A percentile compares a stretch with the other conserved stretches of the same genome.
Evolutionary conservation across 176 grass and related monocot genomes (phyloP).

Genomic region (Phyllostachys edulis): DNA sequence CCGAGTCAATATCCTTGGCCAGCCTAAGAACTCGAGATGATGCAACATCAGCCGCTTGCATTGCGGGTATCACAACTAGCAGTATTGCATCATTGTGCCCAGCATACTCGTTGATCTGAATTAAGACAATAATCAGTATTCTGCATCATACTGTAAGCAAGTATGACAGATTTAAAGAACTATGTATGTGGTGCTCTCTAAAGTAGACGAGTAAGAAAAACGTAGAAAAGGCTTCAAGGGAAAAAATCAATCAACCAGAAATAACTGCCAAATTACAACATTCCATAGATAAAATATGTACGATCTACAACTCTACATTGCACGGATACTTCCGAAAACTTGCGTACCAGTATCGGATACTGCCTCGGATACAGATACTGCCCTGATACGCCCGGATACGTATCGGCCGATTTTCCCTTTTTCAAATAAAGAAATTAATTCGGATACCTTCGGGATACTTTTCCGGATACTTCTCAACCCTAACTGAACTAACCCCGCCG

Average conservation of each 20-base stretch:
- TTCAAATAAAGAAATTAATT: no score
- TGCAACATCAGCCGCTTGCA: slow-evolving; percentile 79
- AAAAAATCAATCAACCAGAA: neutral
- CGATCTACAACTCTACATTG: neutral
- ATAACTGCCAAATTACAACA: neutral
- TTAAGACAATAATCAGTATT: slow-evolving; percentile 29
- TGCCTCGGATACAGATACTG: no score
- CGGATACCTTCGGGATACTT: no score
- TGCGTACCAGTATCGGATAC: no score
- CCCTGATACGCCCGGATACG: no score
- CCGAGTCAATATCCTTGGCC: slow-evolving; percentile 89
- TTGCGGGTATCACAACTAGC: slow-evolving; percentile 78
- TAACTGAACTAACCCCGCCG: no score
- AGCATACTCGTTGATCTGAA: slow-evolving; percentile 81
- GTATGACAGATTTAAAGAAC: neutral
- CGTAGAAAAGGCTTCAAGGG: neutral
- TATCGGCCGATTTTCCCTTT: no score
- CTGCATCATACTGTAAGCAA: neutral
- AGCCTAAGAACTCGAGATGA: slow-evolving; percentile 82
- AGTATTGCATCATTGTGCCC: slow-evolving; percentile 92
- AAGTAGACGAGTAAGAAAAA: neutral
- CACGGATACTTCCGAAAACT: no score
- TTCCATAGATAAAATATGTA: neutral
- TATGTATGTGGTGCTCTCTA: neutral
- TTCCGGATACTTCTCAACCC: no score